Conservation (phyloP, 306 rosid genomes). For the Vigna reflexopilosa region DNA sequence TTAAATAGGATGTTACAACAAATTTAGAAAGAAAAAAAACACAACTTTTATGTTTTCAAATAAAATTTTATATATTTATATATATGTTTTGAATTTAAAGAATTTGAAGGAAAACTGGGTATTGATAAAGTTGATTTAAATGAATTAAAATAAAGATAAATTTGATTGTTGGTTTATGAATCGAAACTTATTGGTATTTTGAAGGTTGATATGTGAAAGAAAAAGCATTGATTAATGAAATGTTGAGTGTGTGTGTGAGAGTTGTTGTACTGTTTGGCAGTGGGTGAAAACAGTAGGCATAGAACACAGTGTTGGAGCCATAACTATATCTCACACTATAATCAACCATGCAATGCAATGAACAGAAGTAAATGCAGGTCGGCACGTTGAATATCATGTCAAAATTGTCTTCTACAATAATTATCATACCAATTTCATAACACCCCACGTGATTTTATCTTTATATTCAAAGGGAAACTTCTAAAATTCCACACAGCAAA, state of each 20-base stretch:
- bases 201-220: background rate
- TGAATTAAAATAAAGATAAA: too few species aligned
- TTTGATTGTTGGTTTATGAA: too few species aligned
- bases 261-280: background rate
- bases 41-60: too few species aligned
- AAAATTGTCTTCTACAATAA: slow-evolving; percentile 51
- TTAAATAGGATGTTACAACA: too few species aligned
- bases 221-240: background rate
- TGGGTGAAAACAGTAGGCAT: slow-evolving; percentile 22
- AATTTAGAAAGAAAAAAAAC: too few species aligned
- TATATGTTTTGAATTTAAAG: too few species aligned
- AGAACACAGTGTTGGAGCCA: background rate
- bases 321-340: slow-evolving; percentile 3
- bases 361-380: slow-evolving; percentile 39
- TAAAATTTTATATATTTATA: too few species aligned
- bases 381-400: slow-evolving; percentile 49
- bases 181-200: too few species aligned
- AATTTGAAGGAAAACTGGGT: too few species aligned
- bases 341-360: slow-evolving; percentile 23
- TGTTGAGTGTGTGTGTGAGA: background rate
- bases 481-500: slow-evolving; percentile 1
- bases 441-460: slow-evolving; percentile 34
- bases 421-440: slow-evolving; percentile 44
- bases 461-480: slow-evolving; percentile 50
- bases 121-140: too few species aligned